Evolutionary conservation across 306 rosid genomes (phyloP).

Genomic region (Vigna radiata): DNA sequence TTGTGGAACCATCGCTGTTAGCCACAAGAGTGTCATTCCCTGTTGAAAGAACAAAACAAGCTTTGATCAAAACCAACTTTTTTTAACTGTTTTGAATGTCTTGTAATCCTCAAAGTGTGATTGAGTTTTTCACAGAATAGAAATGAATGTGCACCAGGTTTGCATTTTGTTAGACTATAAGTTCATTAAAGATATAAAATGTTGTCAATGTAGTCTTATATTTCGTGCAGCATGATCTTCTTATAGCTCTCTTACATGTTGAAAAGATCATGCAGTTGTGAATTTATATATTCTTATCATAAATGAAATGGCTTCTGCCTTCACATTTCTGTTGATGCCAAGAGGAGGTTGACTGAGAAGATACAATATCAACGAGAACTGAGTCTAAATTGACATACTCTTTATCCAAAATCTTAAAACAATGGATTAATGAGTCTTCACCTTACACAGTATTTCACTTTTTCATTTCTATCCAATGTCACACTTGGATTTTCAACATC

Average conservation of each 20-base stretch:
- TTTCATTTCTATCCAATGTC: no score
- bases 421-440: rapidly evolving
- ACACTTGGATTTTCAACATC: no score
- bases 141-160: no score
- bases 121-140: no score
- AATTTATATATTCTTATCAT: neutral
- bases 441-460: no score
- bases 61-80: neutral
- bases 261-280: neutral
- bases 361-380: no score
- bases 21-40: conserved; percentile 67
- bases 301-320: neutral
- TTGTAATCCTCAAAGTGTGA: neutral
- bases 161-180: neutral
- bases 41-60: conserved; percentile 22
- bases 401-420: no score
- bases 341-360: no score
- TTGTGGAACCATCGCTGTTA: conserved; percentile 67
- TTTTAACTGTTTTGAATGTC: neutral
- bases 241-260: neutral
- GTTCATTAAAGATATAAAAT: neutral
- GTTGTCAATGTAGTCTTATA: neutral
- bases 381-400: no score
- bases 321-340: neutral
- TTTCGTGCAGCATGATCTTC: neutral